Conservation (phyloP, 148 eudicot genomes). For the Silene conica region DNA sequence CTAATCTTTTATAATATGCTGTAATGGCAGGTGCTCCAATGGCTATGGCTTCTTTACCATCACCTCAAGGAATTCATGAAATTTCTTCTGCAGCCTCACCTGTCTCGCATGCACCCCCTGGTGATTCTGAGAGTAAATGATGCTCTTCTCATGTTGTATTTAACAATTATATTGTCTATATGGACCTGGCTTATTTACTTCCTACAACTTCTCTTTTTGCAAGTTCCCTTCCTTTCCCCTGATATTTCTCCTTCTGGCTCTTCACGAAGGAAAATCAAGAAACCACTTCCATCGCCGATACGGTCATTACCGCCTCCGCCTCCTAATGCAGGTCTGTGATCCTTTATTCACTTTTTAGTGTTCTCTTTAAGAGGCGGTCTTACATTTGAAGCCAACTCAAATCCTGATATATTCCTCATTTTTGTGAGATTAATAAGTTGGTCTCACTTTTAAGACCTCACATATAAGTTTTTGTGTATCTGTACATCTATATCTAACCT, state of each 20-base stretch:
- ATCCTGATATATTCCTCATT: neutral
- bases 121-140: slow-evolving; percentile 25
- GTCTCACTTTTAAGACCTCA: neutral
- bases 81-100: slow-evolving; percentile 30
- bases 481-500: slow-evolving; percentile 10
- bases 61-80: slow-evolving; percentile 22
- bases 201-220: slow-evolving; percentile 29
- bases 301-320: slow-evolving; percentile 80
- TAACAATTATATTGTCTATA: neutral
- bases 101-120: slow-evolving; percentile 18
- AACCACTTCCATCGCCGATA: slow-evolving; percentile 42
- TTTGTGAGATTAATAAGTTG: neutral
- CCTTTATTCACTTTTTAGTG: neutral
- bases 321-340: slow-evolving; percentile 59
- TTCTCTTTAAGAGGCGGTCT: neutral
- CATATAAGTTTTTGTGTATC: neutral
- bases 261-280: slow-evolving; percentile 43
- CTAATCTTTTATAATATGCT: neutral
- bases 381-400: neutral
- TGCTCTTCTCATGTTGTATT: slow-evolving; percentile 15
- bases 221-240: slow-evolving; percentile 56
- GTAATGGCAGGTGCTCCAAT: slow-evolving; percentile 27
- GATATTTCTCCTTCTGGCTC: slow-evolving; percentile 49
- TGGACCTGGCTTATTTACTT: slow-evolving; percentile 23
- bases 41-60: slow-evolving; percentile 27